A percentile compares a stretch with the other conserved stretches of the same genome.
These are phyloP conservation scores for Piper longum DNA, from an alignment of 164 flowering plant genomes.

Conservation along the genomic window DNA sequence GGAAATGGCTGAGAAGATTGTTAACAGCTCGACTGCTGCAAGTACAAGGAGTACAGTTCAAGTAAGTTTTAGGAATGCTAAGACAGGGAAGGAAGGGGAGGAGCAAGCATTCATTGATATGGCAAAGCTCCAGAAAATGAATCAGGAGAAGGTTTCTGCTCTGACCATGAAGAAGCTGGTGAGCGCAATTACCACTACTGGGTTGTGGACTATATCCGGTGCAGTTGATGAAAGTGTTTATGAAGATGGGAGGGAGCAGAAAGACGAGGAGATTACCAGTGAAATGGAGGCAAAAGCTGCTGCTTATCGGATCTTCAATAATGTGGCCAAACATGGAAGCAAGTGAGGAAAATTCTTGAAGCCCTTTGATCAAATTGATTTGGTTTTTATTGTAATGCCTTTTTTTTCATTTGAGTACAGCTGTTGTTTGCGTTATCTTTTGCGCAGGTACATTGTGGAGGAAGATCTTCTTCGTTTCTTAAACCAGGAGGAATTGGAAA, in stretches of 20 bases:
- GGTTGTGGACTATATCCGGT: slow-evolving; percentile 41
- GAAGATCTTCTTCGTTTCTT: slow-evolving; percentile 68
- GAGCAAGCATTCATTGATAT: slow-evolving; percentile 52
- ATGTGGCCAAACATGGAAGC: slow-evolving; percentile 58
- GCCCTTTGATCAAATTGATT: background rate
- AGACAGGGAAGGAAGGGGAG: slow-evolving; percentile 22
- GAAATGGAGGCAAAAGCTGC: slow-evolving; percentile 74
- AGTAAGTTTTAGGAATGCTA: slow-evolving; percentile 32
- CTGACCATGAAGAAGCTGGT: slow-evolving; percentile 70
- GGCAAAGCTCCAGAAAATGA: slow-evolving; percentile 49
- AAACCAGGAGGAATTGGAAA: slow-evolving; percentile 48
- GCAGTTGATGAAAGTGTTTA: slow-evolving; percentile 22
- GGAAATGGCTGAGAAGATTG: slow-evolving; percentile 29
- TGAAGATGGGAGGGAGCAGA: slow-evolving; percentile 28
- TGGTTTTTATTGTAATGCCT: background rate
- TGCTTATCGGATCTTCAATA: slow-evolving; percentile 49
- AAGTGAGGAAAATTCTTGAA: slow-evolving; percentile 34
- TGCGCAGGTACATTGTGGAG: slow-evolving; percentile 52
- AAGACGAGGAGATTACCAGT: slow-evolving; percentile 41
- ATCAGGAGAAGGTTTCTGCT: slow-evolving; percentile 60
- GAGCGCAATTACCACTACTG: slow-evolving; percentile 30
- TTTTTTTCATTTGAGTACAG: background rate
- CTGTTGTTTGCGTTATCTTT: slow-evolving; percentile 3
- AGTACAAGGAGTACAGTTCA: slow-evolving; percentile 17
- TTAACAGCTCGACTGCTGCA: background rate